Evolutionary conservation across 2,329 filamentous ascomycete genomes (phyloP).

Genomic region (Aureobasidium melanogenum): DNA sequence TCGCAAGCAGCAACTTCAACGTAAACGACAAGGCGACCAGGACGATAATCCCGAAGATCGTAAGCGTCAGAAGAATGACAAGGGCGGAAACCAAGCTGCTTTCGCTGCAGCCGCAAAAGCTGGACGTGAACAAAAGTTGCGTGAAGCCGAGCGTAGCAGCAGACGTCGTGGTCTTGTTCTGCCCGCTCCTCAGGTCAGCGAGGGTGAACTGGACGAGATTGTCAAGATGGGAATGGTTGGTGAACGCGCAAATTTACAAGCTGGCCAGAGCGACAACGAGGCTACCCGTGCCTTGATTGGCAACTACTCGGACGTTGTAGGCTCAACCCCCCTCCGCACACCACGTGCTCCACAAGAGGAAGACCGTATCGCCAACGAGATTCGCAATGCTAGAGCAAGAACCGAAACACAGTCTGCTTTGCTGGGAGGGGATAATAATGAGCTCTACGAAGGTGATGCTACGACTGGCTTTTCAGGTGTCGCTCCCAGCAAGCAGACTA

Average conservation of each 20-base stretch:
- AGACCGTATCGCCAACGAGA: slow-evolving; percentile 93
- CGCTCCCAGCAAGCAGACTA: slow-evolving; percentile 66
- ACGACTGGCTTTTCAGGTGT: slow-evolving; percentile 86
- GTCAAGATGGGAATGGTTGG: slow-evolving; percentile 97
- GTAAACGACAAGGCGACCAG: slow-evolving; percentile 86
- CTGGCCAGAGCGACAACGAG: slow-evolving; percentile 71
- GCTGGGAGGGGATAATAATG: slow-evolving; percentile 87
- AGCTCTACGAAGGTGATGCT: slow-evolving; percentile 67
- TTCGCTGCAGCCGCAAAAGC: slow-evolving; percentile 86
- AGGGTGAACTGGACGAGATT: slow-evolving; percentile 90
- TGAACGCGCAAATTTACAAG: slow-evolving; percentile 69
- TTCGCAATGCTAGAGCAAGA: slow-evolving; percentile 82
- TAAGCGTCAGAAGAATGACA: slow-evolving; percentile 84
- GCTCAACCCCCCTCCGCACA: slow-evolving; percentile 79
- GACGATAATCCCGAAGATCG: slow-evolving; percentile 70
- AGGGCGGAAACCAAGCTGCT: slow-evolving; percentile 66
- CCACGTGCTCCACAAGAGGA: slow-evolving; percentile 86
- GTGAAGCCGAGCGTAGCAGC: slow-evolving; percentile 94
- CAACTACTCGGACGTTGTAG: slow-evolving; percentile 75
- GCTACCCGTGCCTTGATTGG: slow-evolving; percentile 78
- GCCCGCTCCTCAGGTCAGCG: slow-evolving; percentile 83
- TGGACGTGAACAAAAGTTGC: slow-evolving; percentile 85
- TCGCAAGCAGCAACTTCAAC: slow-evolving; percentile 79
- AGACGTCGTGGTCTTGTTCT: slow-evolving; percentile 77
- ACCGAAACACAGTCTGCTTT: slow-evolving; percentile 92